A percentile compares a stretch with the other conserved stretches of the same genome.
Evolutionary conservation across 805 yeast species (phyloP).

Genomic region (Ogataea nitratoaversa): DNA sequence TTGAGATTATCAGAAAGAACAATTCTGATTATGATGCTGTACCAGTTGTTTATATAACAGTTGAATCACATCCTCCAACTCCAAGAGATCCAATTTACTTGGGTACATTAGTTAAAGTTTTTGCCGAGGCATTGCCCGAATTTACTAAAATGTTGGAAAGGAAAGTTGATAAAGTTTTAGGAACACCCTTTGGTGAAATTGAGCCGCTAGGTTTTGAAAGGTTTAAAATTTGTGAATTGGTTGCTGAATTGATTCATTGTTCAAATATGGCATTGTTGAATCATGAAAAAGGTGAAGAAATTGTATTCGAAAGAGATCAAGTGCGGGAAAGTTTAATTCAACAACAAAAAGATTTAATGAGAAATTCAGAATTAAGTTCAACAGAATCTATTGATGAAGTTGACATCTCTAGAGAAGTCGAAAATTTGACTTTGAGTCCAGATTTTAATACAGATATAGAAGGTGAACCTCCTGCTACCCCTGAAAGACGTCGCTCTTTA

Average conservation of each 20-base stretch:
- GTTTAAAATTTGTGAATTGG: constrained; percentile 83
- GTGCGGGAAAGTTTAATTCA: constrained; percentile 52
- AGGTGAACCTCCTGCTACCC: constrained; percentile 2
- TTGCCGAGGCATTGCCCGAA: constrained; percentile 67
- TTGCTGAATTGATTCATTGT: constrained; percentile 93
- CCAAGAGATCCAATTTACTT: constrained; percentile 89
- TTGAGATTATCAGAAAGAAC: constrained; percentile 91
- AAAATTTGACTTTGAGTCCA: constrained; percentile 26
- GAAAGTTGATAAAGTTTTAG: constrained; percentile 35
- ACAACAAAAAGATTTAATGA: constrained; percentile 25
- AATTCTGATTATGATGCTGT: constrained; percentile 92
- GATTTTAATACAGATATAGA: constrained; percentile 5
- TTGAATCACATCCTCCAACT: constrained; percentile 88
- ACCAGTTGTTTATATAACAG: constrained; percentile 75
- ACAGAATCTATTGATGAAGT: constrained; percentile 26
- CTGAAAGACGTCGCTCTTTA: not conserved
- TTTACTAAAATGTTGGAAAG: constrained; percentile 59
- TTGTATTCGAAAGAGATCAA: constrained; percentile 64
- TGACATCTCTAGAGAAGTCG: constrained; percentile 32
- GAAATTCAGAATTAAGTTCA: constrained; percentile 26
- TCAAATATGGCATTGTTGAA: constrained; percentile 94
- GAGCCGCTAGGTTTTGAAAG: constrained; percentile 87
- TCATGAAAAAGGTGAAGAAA: constrained; percentile 65
- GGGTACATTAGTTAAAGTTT: constrained; percentile 77
- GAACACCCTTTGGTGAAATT: constrained; percentile 62